phyloP scores from a whole-genome alignment of 768 basidiomycete genomes.

The Pleurotus djamor region DNA sequence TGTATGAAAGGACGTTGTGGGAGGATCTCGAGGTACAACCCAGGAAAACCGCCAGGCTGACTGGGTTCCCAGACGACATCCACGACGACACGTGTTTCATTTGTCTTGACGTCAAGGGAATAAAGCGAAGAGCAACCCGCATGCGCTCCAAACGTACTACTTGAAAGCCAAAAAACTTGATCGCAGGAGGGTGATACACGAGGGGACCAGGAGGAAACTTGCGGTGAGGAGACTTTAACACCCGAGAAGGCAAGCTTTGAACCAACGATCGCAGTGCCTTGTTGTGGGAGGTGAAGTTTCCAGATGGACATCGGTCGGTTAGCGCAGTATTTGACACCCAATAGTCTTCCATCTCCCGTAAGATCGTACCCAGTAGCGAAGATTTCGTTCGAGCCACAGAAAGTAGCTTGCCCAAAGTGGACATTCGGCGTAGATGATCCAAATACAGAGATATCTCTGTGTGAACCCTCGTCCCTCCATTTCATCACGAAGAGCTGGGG shows the following conservation, averaged over 20 bases:
- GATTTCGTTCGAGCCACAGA: no score
- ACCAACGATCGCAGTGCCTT: constrained; percentile 1
- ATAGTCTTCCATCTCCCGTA: constrained; percentile 50
- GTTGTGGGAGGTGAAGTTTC: constrained; percentile 32
- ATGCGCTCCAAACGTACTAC: constrained; percentile 56
- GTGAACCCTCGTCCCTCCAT: constrained; percentile 28
- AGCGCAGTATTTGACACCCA: constrained; percentile 59
- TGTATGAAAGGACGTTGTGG: constrained; percentile 36
- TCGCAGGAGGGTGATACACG: constrained; percentile 32
- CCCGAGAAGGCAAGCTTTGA: constrained; percentile 14
- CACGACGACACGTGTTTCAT: constrained; percentile 22
- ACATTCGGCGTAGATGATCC: no score
- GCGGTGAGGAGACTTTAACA: constrained; percentile 37
- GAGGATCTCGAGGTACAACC: constrained; percentile 57
- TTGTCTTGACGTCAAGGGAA: constrained; percentile 31
- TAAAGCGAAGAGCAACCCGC: constrained; percentile 53
- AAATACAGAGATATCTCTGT: no score
- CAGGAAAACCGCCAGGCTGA: constrained; percentile 47
- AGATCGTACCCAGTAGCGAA: constrained; percentile 62
- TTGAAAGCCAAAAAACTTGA: constrained; percentile 52
- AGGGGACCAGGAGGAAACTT: constrained; percentile 58
- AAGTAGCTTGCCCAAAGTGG: no score
- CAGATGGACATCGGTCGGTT: constrained; percentile 62
- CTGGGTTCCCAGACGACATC: constrained; percentile 37
- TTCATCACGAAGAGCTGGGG: constrained; percentile 55